phyloP scores from a whole-genome alignment of 2,329 filamentous ascomycete species.

The Hortaea sp. region DNA sequence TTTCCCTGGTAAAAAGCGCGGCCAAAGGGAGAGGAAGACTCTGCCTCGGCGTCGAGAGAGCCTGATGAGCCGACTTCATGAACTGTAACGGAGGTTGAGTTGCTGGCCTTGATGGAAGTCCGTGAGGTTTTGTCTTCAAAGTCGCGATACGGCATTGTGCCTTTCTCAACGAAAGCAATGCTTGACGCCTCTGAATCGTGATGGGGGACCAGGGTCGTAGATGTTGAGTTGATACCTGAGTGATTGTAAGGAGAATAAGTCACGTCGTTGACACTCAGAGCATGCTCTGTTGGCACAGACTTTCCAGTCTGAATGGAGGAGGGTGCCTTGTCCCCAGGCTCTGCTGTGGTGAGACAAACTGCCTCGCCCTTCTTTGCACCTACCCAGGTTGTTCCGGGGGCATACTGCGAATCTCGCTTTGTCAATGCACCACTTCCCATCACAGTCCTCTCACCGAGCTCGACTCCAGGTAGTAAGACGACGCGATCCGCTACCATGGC shows the following conservation, averaged over 20 bases:
- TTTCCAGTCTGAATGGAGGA: slow-evolving; percentile 1
- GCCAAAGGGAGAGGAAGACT: slow-evolving; percentile 39
- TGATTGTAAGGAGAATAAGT: slow-evolving; percentile 3
- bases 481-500: slow-evolving; percentile 51
- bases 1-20: slow-evolving; percentile 45
- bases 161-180: slow-evolving; percentile 5
- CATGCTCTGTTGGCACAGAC: background rate
- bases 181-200: slow-evolving; percentile 14
- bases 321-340: background rate
- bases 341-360: slow-evolving; percentile 28
- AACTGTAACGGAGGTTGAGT: too few species aligned
- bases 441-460: slow-evolving; percentile 39
- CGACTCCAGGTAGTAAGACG: slow-evolving; percentile 42
- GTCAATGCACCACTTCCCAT: slow-evolving; percentile 47
- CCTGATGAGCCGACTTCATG: too few species aligned
- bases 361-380: slow-evolving; percentile 44
- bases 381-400: slow-evolving; percentile 39
- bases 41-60: background rate
- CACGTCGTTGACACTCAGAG: background rate
- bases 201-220: slow-evolving; percentile 14
- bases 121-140: too few species aligned
- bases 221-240: slow-evolving; percentile 16
- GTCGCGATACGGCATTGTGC: background rate
- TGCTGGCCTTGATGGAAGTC: too few species aligned
- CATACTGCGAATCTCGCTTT: slow-evolving; percentile 35